A percentile compares a stretch with the other conserved stretches of the same genome.
phyloP scores from a whole-genome alignment of 2,329 filamentous ascomycete genomes.

The Eurotiales sp. region DNA sequence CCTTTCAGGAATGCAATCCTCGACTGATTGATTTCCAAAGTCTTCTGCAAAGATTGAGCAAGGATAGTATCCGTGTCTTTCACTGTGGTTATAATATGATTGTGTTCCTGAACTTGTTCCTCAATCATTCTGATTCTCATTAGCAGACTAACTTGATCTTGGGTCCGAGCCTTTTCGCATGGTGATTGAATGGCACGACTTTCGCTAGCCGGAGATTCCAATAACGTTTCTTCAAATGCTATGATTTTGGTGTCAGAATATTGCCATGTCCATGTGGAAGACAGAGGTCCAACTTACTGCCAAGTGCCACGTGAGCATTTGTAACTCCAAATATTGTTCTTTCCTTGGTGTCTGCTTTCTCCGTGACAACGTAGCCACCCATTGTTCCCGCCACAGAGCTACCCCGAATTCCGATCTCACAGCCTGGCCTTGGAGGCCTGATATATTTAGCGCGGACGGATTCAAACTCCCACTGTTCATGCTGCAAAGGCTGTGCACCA shows the following conservation, averaged over 20 bases:
- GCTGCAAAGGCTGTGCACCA: neutral
- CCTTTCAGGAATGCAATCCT: neutral
- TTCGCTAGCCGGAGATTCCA: neutral
- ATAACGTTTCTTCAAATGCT: neutral
- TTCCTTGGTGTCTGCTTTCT: neutral
- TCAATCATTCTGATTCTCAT: neutral
- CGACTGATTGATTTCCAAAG: neutral
- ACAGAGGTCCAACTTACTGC: constrained; percentile 4
- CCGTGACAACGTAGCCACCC: constrained; percentile 10
- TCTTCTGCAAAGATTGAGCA: neutral
- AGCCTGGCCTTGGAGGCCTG: constrained; percentile 4
- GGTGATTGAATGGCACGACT: constrained; percentile 1
- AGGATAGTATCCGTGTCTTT: neutral
- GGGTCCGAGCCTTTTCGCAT: neutral
- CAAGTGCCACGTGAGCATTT: constrained; percentile 8
- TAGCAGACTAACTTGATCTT: neutral
- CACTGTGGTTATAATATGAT: neutral
- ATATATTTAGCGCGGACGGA: neutral
- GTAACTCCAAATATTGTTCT: constrained; percentile 7
- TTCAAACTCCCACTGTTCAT: neutral
- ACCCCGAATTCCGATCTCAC: neutral
- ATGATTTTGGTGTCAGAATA: neutral
- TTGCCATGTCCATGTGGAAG: neutral
- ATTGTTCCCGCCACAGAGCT: neutral
- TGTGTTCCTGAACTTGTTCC: neutral